Percentiles rank a stretch among this genome's conserved stretches.
Conservation (phyloP, 2,329 filamentous ascomycete genomes). For the Alternaria brassicicola region DNA sequence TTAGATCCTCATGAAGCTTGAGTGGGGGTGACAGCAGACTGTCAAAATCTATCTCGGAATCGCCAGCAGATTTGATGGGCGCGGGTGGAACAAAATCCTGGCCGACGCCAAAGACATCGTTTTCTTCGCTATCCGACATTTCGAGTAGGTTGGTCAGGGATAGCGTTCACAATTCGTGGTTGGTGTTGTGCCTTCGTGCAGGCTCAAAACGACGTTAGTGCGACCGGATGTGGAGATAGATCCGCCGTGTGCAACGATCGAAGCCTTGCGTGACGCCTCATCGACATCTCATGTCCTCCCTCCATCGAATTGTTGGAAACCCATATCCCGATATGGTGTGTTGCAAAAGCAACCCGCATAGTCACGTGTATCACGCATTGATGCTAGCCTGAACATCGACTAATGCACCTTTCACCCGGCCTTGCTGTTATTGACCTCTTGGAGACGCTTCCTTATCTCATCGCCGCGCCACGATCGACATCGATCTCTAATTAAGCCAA, state of each 20-base stretch:
- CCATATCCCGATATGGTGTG: not conserved
- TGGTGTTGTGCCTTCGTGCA: constrained; percentile 6
- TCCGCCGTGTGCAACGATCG: not conserved
- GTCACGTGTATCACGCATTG: not conserved
- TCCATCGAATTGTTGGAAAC: not conserved
- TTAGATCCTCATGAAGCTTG: constrained; percentile 81
- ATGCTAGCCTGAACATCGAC: not conserved
- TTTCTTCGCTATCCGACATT: constrained; percentile 42
- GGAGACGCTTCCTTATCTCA: constrained; percentile 6
- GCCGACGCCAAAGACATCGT: constrained; percentile 52
- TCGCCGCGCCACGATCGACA: constrained; percentile 1
- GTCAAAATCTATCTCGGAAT: constrained; percentile 68
- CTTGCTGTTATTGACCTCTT: not conserved
- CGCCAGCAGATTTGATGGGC: constrained; percentile 58
- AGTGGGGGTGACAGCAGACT: constrained; percentile 74
- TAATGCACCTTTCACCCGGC: not conserved
- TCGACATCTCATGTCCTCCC: not conserved
- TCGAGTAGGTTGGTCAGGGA: not conserved
- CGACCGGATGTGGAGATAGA: not conserved
- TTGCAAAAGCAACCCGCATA: not conserved
- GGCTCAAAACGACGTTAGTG: constrained; percentile 10
- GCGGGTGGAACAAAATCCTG: constrained; percentile 63
- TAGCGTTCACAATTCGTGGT: not conserved
- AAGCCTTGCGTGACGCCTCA: not conserved
- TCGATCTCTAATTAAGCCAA: constrained; percentile 11